phyloP scores from a whole-genome alignment of 2,329 filamentous ascomycete genomes.

The Zymoseptoria tritici region DNA sequence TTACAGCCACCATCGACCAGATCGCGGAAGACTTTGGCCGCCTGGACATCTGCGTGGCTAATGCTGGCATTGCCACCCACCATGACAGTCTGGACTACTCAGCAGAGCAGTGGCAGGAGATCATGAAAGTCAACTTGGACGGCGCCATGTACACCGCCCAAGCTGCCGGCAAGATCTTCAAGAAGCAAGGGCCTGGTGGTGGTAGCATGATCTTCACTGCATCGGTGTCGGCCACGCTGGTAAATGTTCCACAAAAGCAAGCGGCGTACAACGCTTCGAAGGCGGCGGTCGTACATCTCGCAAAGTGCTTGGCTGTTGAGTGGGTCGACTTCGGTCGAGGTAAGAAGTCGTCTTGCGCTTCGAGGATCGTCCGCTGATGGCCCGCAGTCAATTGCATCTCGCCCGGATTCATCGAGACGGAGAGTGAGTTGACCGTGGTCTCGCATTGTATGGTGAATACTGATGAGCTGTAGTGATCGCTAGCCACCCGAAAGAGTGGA shows the following conservation, averaged over 20 bases:
- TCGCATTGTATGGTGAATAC: background rate
- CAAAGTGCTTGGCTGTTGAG: slow-evolving; percentile 71
- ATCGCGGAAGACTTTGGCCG: slow-evolving; percentile 60
- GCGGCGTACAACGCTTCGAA: slow-evolving; percentile 47
- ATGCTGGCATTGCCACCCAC: slow-evolving; percentile 75
- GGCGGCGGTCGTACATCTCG: slow-evolving; percentile 47
- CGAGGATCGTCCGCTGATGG: slow-evolving; percentile 9
- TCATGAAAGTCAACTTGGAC: slow-evolving; percentile 52
- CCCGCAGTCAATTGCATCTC: slow-evolving; percentile 34
- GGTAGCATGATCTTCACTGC: slow-evolving; percentile 91
- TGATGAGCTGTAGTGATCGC: slow-evolving; percentile 16
- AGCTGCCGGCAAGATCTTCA: slow-evolving; percentile 74
- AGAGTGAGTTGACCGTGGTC: slow-evolving; percentile 17
- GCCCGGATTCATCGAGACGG: slow-evolving; percentile 36
- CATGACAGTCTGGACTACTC: slow-evolving; percentile 13
- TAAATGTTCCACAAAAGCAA: slow-evolving; percentile 88
- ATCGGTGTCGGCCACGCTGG: slow-evolving; percentile 82
- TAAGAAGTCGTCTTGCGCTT: background rate
- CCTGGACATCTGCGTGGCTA: slow-evolving; percentile 83
- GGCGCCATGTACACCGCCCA: slow-evolving; percentile 83
- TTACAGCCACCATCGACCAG: slow-evolving; percentile 64
- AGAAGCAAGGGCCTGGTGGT: slow-evolving; percentile 59
- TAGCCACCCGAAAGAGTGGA: slow-evolving; percentile 32
- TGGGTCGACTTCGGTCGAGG: slow-evolving; percentile 57
- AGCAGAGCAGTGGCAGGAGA: slow-evolving; percentile 43